Base-by-base conservation (phyloP, 139 green algal species). In the Edaphochlamys debaryana region DNA sequence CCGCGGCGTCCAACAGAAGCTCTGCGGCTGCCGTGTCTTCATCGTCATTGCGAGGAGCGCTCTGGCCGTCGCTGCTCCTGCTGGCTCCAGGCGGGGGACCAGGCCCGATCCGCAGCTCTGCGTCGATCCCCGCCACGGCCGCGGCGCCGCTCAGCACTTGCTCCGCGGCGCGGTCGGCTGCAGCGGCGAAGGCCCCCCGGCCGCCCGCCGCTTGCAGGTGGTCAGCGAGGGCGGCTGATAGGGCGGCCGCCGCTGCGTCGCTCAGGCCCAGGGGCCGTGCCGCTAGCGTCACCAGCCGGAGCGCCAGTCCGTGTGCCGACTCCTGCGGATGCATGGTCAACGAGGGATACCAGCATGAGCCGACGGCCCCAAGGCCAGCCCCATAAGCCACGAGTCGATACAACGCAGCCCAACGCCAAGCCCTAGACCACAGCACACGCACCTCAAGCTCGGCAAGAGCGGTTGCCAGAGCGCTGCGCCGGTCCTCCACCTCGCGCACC, bases 321-420 rank as follows among this genome's bases (percentile, higher is more conserved):
- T 82, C 76, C 76, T 82, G 76, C 29, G 25, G n/a, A n/a, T 66
- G n/a, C n/a, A n/a, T n/a, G n/a, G n/a, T n/a, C 13, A 58, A 25
- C 17, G 50, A 58, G 17, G 50, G 15, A 58, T 58, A 17, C 17
- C 13, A 58, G 50, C 50, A 58, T 25, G 50, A 17, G 13, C 50
- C 17, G 17, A 58, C 15, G 50, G 17, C 15, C 50, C 13, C 13
- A 58, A 13, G 17, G 50, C 50, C 50, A 58, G n/a, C n/a, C n/a
- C n/a, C n/a, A n/a, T n/a, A n/a, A n/a, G n/a, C n/a, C n/a, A n/a
- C n/a, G n/a, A n/a, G n/a, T n/a, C n/a, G n/a, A n/a, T n/a, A n/a
- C n/a, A n/a, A n/a, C n/a, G n/a, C n/a, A n/a, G n/a, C n/a, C n/a
- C n/a, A n/a, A n/a, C n/a, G n/a, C n/a, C n/a, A n/a, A n/a, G n/a